Evolutionary conservation across 148 eudicot genomes (phyloP).

Genomic region (Fallopia convolvulus): DNA sequence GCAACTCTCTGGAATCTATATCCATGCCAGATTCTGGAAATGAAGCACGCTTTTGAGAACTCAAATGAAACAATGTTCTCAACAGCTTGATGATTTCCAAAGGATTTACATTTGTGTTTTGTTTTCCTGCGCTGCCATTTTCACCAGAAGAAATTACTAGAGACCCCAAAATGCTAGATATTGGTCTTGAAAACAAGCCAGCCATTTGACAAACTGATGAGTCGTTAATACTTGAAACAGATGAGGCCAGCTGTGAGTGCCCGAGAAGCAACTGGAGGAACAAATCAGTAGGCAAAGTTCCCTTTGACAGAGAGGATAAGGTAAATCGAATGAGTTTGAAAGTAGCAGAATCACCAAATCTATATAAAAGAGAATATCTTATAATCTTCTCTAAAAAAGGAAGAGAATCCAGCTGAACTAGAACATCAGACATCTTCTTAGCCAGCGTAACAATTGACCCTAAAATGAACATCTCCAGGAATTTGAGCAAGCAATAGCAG

Average conservation of each 20-base stretch:
- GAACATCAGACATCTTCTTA: constrained; percentile 32
- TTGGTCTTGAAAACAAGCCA: constrained; percentile 64
- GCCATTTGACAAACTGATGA: constrained; percentile 32
- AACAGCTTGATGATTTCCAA: constrained; percentile 78
- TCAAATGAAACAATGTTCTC: constrained; percentile 40
- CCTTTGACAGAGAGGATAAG: constrained; percentile 39
- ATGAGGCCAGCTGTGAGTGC: constrained; percentile 66
- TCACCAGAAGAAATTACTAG: constrained; percentile 22
- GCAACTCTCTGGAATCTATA: constrained; percentile 53
- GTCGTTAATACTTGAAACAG: constrained; percentile 28
- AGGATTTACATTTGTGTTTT: constrained; percentile 25
- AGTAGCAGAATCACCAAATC: constrained; percentile 69
- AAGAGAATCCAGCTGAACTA: constrained; percentile 43
- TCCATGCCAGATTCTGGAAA: constrained; percentile 40
- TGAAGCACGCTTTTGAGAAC: constrained; percentile 27
- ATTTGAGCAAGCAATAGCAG: constrained; percentile 36
- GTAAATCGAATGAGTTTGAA: constrained; percentile 47
- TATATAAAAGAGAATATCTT: constrained; percentile 48
- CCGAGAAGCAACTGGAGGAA: constrained; percentile 70
- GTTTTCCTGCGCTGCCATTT: constrained; percentile 16
- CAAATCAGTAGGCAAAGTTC: constrained; percentile 35
- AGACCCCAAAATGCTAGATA: constrained; percentile 67
- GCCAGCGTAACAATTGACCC: constrained; percentile 41
- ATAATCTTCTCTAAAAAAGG: constrained; percentile 55
- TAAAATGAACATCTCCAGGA: constrained; percentile 50